Base-by-base conservation (phyloP, 129 eudicot genomes). In the Kitagawia praeruptora region DNA sequence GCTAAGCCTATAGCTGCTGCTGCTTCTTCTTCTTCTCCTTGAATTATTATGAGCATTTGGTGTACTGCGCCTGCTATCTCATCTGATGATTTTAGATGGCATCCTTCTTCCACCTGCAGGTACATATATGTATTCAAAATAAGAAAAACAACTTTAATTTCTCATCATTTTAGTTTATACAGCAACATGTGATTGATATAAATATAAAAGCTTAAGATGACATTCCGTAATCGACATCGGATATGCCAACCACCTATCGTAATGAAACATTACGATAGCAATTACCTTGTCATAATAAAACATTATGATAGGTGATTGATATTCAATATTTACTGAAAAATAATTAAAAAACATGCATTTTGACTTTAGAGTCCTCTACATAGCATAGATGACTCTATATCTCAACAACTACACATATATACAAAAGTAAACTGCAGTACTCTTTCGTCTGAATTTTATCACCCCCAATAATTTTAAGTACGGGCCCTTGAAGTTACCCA, bases 21-120 rank as follows among this genome's bases (percentile, higher is more conserved):
- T 77, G 1, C 37, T 34, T 90, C 96, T 75, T 92, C 96, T 66
- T 31, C 73, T 31, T 31, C 42, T 67, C 41, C 73, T 90, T 89
- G 97, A 85, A 96, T 96, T 82, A 92, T 90, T 87, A 97, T 87
- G 45, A 96, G 93, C 97, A 96, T 89, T 87, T 96, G 99, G 89
- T 90, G 98, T 45, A 92, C 95, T 86, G 95, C 97, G 49, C 87
- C 93, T 81, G 95, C 96, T 79, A 96, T 96, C 78, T 89, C 96
- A 78, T 96, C 99, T 76, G 97, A 92, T 77, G 96, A 90, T 80
- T 83, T 90, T 21, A 96, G 91, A 76, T 89, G 89, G 90, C 99
- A 92, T 41, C 96, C 97, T 90, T 92, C 99, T 83, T 91, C 98
- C 81, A 93, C 97, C 98, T 93, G 88, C 86, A 82, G 16, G 8